Evolutionary conservation across 2,329 filamentous ascomycete species (phyloP), one percentile per base, ranked within the genome.

Genomic region (Aspergillus latus): DNA sequence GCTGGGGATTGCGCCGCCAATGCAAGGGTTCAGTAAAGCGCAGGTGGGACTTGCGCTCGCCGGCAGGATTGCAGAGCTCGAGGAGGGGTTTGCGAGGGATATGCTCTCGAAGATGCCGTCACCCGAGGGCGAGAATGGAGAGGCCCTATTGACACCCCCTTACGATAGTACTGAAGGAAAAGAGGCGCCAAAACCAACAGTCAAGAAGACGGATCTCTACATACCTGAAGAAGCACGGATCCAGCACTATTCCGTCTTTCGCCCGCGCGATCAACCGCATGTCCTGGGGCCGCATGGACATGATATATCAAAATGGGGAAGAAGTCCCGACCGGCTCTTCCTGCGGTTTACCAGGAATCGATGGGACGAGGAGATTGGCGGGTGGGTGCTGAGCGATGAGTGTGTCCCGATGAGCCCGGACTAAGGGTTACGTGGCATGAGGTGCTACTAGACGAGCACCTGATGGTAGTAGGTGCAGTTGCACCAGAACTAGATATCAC

Each of bases 1-100:
- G 21, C 44, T 68, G 30, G 51, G 42, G 43, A 57, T 56, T 43
- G 59, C 61, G 2, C 67, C 68, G 10, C 55, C 50, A 5, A 46
- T 68, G 15, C 66, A 69, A 56, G 64, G 63, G 1, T 54, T 58
- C 8, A 55, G 55, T 29, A 57, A 54, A n/a, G 10, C 54, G 44
- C 21, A 16, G 50, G 4, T 28, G 43, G 2, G 54, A 29, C 11
- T 45, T 40, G 6, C 30, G 11, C 37, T 61, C 6, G 59, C 54
- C 1, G 44, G 54, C 16, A 37, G 15, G 8, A 40, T 58, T 11
- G 47, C 43, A 8, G 13, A 52, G 9, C 21, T 52, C 1, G 56
- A 58, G 29, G 56, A 58, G 16, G 15, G 3, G 5, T 34, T 56
- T 4, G 44, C 11, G 21, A 36, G 13, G 29, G 16, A 8, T 11